phyloP scores from a whole-genome alignment of 495 filamentous ascomycete genomes.

The Astrothelium subdiscretum region DNA sequence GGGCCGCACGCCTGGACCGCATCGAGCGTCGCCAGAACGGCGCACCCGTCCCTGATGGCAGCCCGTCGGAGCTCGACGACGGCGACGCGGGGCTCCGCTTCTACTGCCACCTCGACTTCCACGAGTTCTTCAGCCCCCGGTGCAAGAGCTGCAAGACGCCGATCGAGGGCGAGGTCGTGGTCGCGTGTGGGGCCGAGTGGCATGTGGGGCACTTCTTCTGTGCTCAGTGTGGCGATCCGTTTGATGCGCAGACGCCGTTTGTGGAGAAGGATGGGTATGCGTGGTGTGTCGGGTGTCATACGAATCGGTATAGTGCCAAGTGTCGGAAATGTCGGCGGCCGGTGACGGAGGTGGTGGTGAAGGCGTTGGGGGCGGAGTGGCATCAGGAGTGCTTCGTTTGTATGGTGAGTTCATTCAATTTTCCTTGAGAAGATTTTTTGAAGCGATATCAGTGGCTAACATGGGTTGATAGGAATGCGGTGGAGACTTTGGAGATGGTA shows the following conservation, averaged over 20 bases:
- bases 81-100: slow-evolving; percentile 63
- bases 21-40: slow-evolving; percentile 46
- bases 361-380: slow-evolving; percentile 86
- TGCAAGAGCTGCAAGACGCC: slow-evolving; percentile 97
- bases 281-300: slow-evolving; percentile 92
- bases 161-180: slow-evolving; percentile 91
- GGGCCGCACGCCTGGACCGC: slow-evolving; percentile 56
- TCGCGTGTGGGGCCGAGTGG: slow-evolving; percentile 89
- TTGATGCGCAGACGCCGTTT: slow-evolving; percentile 68
- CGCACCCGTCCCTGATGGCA: slow-evolving; percentile 40
- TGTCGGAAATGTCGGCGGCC: slow-evolving; percentile 76
- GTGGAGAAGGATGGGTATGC: slow-evolving; percentile 99
- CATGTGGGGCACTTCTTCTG: slow-evolving; percentile 99
- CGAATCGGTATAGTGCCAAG: slow-evolving; percentile 75
- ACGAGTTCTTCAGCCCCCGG: slow-evolving; percentile 82
- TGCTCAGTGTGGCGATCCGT: slow-evolving; percentile 95
- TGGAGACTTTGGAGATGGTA: slow-evolving; percentile 48
- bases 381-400: slow-evolving; percentile 87
- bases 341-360: slow-evolving; percentile 75
- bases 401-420: slow-evolving; percentile 30
- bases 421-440: neutral
- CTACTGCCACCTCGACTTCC: slow-evolving; percentile 97
- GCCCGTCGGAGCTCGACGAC: slow-evolving; percentile 42
- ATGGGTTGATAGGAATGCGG: slow-evolving; percentile 43
- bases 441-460: neutral